Evolutionary conservation across 345 rosid species (phyloP), one percentile per base, ranked within the genome.

Genomic region (Eucalyptus sideroxylon): DNA sequence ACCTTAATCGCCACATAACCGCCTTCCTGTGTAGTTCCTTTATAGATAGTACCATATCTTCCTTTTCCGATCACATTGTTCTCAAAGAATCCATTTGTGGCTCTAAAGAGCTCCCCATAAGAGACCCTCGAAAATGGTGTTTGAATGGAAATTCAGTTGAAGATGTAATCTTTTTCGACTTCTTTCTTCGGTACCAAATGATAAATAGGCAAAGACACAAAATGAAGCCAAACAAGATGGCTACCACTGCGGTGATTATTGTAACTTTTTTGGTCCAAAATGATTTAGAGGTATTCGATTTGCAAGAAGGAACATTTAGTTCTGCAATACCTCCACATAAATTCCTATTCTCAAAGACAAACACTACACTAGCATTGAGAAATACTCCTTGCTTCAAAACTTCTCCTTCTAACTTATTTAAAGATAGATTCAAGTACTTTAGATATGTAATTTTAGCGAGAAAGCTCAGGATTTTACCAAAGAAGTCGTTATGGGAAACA

Each of bases 391-490:
- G 37, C 23, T 8, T 10, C 5, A 91, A 95, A n/a, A 93, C 67
- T 87, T 89, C 92, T 19, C 96, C 95, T 42, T 93, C 93, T 3
- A 95, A 89, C 55, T 91, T 53, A 40, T 95, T 95, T 59, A 88
- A 90, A 83, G 96, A 94, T 26, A 92, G 87, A 87, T 93, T 90
- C 86, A 82, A 82, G 30, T 82, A 91, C 1, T 59, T 59, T 26
- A 89, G 13, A n/a, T 49, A 1, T 55, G 5, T 7, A 92, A 88
- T 14, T 3, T 40, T 40, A 91, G 42, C 72, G 0, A 93, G 23
- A 47, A 60, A 88, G 37, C 72, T 26, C 2, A 93, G 94, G 65
- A 93, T 91, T 37, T 69, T 34, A 4, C 93, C 91, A 1, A 91
- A 89, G 24, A 93, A 80, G n/a, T 91, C 90, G 50, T 95, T 94